These are phyloP conservation scores for Agaricales sp. DNA, from an alignment of 1,284 basidiomycete genomes.

Conservation along the genomic window DNA sequence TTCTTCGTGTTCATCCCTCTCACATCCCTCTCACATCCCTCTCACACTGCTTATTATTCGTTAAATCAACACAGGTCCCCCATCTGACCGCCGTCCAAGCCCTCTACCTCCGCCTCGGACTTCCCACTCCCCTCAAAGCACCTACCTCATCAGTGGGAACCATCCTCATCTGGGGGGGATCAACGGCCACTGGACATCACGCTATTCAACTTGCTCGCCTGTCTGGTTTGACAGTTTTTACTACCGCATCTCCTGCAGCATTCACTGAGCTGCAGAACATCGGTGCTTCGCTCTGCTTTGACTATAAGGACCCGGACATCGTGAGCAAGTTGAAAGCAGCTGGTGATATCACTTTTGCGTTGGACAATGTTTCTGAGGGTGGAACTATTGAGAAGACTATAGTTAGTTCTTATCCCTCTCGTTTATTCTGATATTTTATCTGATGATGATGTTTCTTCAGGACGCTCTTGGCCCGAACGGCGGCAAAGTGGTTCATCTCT, in stretches of 20 bases:
- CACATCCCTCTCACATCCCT: not conserved
- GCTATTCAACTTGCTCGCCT: conserved; percentile 24
- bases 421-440: not conserved
- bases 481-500: not conserved
- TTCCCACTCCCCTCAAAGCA: not conserved
- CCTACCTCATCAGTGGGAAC: not conserved
- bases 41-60: conserved; percentile 6
- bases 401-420: not conserved
- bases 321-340: not conserved
- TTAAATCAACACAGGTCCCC: no score
- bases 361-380: not conserved
- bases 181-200: conserved; percentile 16
- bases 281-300: conserved; percentile 25
- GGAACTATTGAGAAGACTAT: not conserved
- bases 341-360: not conserved
- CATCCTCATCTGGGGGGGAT: no score
- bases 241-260: conserved; percentile 23
- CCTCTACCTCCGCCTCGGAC: conserved; percentile 1
- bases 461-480: not conserved
- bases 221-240: conserved; percentile 22
- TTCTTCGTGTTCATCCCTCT: conserved; percentile 13
- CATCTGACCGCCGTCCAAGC: not conserved
- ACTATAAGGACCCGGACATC: conserved; percentile 12
- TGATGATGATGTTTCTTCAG: not conserved
- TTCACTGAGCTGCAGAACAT: conserved; percentile 22